Evolutionary conservation across 176 grass and related monocot genomes (phyloP).

Genomic region (Poa annua): DNA sequence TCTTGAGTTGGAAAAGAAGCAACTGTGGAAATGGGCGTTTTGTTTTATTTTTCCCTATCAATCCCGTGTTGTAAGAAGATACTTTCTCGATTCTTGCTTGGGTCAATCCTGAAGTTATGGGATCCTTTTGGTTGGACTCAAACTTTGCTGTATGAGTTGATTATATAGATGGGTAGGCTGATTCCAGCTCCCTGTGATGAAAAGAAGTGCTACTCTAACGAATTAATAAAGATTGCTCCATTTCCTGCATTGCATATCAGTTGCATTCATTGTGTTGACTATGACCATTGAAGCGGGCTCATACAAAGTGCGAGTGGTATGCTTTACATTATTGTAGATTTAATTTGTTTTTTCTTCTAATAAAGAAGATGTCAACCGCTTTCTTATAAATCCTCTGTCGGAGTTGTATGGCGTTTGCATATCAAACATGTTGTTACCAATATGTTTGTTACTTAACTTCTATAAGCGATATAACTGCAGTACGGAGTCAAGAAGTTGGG

Average conservation of each 20-base stretch:
- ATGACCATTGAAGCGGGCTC: conserved; percentile 5
- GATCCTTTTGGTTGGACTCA: conserved; percentile 42
- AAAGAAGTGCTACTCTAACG: conserved; percentile 49
- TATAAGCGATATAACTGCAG: too few relatives aligned
- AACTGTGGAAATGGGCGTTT: conserved; percentile 47
- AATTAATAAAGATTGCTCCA: conserved; percentile 47
- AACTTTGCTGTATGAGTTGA: conserved; percentile 45
- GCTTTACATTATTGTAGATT: neutral
- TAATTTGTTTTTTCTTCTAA: neutral
- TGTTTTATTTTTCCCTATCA: conserved; percentile 1
- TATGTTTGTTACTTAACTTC: too few relatives aligned
- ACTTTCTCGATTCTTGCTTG: conserved; percentile 46
- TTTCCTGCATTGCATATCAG: conserved; percentile 15
- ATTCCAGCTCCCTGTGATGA: conserved; percentile 40
- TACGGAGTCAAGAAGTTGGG: too few relatives aligned
- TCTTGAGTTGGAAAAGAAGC: conserved; percentile 48
- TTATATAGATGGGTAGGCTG: conserved; percentile 41
- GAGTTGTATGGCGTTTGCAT: too few relatives aligned
- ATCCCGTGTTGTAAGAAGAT: conserved; percentile 51
- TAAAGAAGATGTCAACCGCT: neutral
- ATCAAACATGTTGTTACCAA: too few relatives aligned
- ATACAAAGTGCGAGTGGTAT: conserved; percentile 33
- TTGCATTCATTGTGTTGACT: conserved; percentile 8
- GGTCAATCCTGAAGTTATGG: conserved; percentile 40
- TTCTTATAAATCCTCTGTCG: neutral